These are phyloP conservation scores for Marsdenia floribunda DNA, from an alignment of 257 asterid species.

Conservation along the genomic window DNA sequence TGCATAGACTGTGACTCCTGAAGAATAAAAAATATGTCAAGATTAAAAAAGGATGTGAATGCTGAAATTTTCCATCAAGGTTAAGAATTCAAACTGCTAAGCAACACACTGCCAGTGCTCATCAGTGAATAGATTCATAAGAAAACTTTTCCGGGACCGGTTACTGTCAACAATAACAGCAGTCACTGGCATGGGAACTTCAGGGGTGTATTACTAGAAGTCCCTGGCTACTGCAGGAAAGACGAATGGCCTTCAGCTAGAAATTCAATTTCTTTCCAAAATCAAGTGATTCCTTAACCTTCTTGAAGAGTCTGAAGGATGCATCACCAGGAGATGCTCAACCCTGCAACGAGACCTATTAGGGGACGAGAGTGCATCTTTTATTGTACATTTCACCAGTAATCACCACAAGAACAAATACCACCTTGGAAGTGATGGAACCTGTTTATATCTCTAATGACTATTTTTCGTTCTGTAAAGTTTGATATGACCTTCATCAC, in stretches of 20 bases:
- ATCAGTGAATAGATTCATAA: background rate
- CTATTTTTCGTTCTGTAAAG: constrained; percentile 49
- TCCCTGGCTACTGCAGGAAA: background rate
- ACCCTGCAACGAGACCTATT: background rate
- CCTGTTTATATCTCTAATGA: constrained; percentile 67
- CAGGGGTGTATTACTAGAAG: background rate
- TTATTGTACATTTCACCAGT: constrained; percentile 51
- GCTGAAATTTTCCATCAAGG: background rate
- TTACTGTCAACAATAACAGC: background rate
- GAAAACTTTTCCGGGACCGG: background rate
- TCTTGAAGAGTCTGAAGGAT: background rate
- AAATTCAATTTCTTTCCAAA: background rate
- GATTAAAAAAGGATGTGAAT: background rate
- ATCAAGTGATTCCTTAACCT: background rate
- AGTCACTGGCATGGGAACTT: background rate
- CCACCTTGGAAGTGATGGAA: constrained; percentile 75
- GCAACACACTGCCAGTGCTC: background rate
- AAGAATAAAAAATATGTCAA: background rate
- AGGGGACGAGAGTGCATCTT: background rate
- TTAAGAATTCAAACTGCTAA: background rate
- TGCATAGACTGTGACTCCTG: background rate
- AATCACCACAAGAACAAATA: constrained; percentile 78
- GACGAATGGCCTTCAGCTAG: background rate
- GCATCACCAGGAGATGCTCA: background rate
- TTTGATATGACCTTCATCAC: constrained; percentile 57